phyloP scores from a whole-genome alignment of 2,329 filamentous ascomycete genomes.

The Stemphylium lycopersici region DNA sequence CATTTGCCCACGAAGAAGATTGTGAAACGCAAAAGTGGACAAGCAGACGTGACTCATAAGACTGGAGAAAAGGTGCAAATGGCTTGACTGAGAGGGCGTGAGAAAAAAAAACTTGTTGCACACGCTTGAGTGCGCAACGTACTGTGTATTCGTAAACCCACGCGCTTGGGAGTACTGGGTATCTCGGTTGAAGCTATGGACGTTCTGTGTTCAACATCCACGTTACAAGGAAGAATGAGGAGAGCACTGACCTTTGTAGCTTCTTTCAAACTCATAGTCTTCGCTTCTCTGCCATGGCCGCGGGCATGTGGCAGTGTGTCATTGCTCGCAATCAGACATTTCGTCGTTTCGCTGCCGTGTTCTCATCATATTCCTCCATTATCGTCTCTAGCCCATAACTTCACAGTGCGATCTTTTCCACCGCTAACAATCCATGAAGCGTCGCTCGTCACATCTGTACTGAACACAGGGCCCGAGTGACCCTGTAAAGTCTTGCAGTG shows the following conservation, averaged over 20 bases:
- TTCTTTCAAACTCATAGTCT: conserved; percentile 10
- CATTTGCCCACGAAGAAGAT: neutral
- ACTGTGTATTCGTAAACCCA: conserved; percentile 17
- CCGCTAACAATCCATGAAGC: conserved; percentile 93
- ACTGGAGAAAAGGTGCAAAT: conserved; percentile 3
- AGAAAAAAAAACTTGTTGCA: conserved; percentile 1
- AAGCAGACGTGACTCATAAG: conserved; percentile 5
- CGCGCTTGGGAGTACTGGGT: conserved; percentile 18
- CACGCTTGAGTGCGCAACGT: conserved; percentile 2
- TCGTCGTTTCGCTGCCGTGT: neutral
- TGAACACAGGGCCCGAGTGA: conserved; percentile 90
- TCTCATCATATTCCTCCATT: conserved; percentile 44
- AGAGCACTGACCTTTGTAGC: conserved; percentile 19
- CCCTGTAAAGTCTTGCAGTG: conserved; percentile 85
- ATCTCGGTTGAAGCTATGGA: conserved; percentile 25
- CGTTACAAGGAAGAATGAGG: conserved; percentile 9
- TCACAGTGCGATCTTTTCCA: conserved; percentile 92
- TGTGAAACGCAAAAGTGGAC: neutral
- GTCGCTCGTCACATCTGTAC: conserved; percentile 85
- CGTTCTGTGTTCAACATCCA: conserved; percentile 18
- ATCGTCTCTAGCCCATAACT: conserved; percentile 86
- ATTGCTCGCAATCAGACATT: neutral
- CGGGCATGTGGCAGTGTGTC: neutral
- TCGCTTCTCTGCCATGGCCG: conserved; percentile 1
- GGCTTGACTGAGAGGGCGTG: neutral